A percentile compares a stretch with the other conserved stretches of the same genome.
Conservation (phyloP, 768 basidiomycete species). For the Thelephora ganbajun region DNA sequence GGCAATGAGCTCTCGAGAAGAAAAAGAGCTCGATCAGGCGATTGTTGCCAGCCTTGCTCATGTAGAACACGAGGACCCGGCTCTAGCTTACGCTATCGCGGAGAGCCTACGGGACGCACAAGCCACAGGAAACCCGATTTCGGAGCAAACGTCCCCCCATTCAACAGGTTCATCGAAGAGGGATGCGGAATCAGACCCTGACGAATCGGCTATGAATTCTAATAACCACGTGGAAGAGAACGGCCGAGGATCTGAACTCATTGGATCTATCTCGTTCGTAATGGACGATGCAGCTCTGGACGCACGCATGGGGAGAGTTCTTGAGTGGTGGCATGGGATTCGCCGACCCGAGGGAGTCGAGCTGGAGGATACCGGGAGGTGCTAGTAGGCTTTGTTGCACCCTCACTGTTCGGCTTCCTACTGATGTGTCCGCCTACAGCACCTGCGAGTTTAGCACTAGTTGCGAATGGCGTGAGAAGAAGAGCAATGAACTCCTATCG, state of each 20-base stretch:
- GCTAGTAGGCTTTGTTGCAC: conserved; percentile 35
- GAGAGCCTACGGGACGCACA: conserved; percentile 10
- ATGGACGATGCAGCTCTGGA: conserved; percentile 42
- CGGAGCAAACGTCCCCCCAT: conserved; percentile 4
- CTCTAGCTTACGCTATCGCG: conserved; percentile 11
- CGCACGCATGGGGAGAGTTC: conserved; percentile 33
- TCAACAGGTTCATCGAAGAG: conserved; percentile 12
- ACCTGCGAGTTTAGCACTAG: conserved; percentile 60
- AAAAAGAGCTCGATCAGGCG: conserved; percentile 28
- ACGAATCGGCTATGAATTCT: not conserved
- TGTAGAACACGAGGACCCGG: conserved; percentile 3
- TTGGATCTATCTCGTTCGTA: conserved; percentile 50
- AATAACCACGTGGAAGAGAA: not conserved
- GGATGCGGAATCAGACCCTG: not conserved
- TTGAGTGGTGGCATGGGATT: conserved; percentile 67
- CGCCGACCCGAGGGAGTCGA: conserved; percentile 61
- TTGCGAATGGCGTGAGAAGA: conserved; percentile 65
- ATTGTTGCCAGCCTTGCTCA: conserved; percentile 31
- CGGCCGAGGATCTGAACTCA: conserved; percentile 24
- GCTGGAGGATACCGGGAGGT: conserved; percentile 42
- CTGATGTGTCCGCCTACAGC: conserved; percentile 18
- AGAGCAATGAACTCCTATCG: conserved; percentile 28
- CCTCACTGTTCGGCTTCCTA: not conserved
- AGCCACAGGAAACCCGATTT: not conserved
- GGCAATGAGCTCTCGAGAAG: conserved; percentile 19